Base-by-base conservation (phyloP, 2,329 filamentous ascomycete species). In the Amphichorda felina region DNA sequence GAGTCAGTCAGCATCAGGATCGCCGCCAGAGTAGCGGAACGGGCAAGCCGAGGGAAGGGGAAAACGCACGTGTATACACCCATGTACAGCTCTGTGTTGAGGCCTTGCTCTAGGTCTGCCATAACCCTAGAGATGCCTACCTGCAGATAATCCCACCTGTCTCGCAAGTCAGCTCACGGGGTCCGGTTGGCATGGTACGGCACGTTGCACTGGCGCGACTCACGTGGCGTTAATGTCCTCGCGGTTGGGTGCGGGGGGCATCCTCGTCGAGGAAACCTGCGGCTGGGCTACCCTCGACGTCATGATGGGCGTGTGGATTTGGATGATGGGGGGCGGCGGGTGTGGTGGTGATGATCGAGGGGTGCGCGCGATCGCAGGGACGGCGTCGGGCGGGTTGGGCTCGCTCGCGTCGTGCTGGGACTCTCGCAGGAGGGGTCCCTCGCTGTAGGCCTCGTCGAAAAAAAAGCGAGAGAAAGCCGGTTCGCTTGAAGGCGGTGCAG, bases 81-180 rank as follows among this genome's bases (percentile, higher is more conserved):
- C 89, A 96, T 95, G 62, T 96, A 96, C 69, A 85, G 89, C 49
- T 82, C 76, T 79, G 96, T 87, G 52, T 95, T 88, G 61, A 98
- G 83, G 41, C 91, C 91, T 45, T 86, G 82, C 50, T 89, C 83
- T 19, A 96, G 70, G 52, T 93, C 83, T 47, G 77, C 75, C 89
- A 98, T 96, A 53, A 98, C 93, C 55, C 81, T 84, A 45, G 86
- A 78, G 46, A 98, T 87, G 44, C 89, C 88, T 41, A 71, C 70
- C 58, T 95, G 81, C 35, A 98, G 70, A 58, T 94, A 96, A 39
- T 70, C 68, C 91, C 91, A 98, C 63, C 85, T 93, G 48, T 27
- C 21, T 42, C 57, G 38, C 10, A 29, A 14, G 34, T 35, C 25
- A 35, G 17, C 15, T 9, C 15, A 31, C 9, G 9, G 5, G 15